Conservation (phyloP, 176 grass and related monocot species). For the Aegilops bicornis region DNA sequence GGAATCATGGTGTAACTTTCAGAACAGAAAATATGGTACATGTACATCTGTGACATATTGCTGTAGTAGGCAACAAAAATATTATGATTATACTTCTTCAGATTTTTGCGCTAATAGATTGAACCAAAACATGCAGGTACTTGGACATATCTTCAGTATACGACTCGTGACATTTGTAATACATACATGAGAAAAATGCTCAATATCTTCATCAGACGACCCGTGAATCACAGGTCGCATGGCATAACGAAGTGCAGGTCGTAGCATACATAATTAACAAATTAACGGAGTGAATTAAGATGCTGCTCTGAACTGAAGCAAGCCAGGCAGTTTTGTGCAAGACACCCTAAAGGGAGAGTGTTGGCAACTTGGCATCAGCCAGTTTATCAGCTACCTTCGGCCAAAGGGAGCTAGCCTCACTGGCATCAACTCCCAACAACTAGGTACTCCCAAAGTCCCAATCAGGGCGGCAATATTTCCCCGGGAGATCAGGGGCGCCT, state of each 20-base stretch:
- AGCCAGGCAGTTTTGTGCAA: neutral
- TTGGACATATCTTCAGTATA: neutral
- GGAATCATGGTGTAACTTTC: neutral
- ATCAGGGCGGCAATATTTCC: neutral
- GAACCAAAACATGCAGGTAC: neutral
- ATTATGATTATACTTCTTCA: neutral
- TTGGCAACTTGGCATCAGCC: neutral
- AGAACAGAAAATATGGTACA: neutral
- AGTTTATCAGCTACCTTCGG: neutral
- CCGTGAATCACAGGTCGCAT: neutral
- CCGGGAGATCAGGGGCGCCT: neutral
- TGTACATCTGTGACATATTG: neutral
- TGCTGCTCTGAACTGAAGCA: neutral
- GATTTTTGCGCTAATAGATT: neutral
- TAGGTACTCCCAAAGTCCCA: neutral
- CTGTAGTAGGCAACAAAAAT: neutral
- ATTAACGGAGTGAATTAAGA: neutral
- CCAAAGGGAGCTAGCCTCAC: neutral
- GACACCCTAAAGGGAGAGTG: neutral
- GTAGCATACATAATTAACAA: neutral
- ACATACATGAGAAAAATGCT: neutral
- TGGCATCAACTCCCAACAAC: neutral
- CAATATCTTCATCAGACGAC: neutral
- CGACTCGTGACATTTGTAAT: neutral
- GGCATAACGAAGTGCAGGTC: neutral